Evolutionary conservation across 2,329 filamentous ascomycete species (phyloP), one percentile per base, ranked within the genome.

Genomic region (Pleoardoris graminearum): DNA sequence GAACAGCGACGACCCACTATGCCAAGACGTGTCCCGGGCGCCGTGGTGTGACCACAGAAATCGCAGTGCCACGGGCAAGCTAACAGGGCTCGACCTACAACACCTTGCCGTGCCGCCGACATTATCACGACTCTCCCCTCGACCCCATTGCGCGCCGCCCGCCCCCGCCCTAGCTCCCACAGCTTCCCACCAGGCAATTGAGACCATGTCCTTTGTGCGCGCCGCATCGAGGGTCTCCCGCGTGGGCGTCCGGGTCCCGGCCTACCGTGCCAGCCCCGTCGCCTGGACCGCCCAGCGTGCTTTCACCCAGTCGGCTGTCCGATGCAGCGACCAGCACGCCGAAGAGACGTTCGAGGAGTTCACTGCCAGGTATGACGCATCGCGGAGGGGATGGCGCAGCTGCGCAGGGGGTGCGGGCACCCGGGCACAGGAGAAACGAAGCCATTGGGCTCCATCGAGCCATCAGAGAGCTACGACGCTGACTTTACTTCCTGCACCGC

Each of bases 321-420:
- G 63, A 66, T 73, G 63, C 58, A 70, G 62, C 57, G 79, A 82
- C 60, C 77, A 77, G 72, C 90, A 96, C 78, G 85, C 87, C 73
- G 94, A 99, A 79, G 94, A 99, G 86, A 96, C 89, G 71, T 99
- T 96, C 70, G 94, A 99, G 83, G 92, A 97, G 82, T 99, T 99
- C 80, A 91, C 90, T 79, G 89, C 91, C 70, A 92, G 94, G 94
- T 99, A 90, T 66, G 81, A 64, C 58, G 54, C 56, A 58, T 55
- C 60, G 37, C 33, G 45, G 61, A 56, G 59, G 55, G 61, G 56
- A n/a, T 57, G 47, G 32, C 48, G 46, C 47, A 30, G 21, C 30
- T 11, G 47, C 38, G 51, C 37, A 52, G 54, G 51, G 44, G 54
- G 59, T 45, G 57, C 50, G 54, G 53, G 57, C 53, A 48, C 58